phyloP scores from a whole-genome alignment of 129 eudicot species.

The Flaveria linearis region DNA sequence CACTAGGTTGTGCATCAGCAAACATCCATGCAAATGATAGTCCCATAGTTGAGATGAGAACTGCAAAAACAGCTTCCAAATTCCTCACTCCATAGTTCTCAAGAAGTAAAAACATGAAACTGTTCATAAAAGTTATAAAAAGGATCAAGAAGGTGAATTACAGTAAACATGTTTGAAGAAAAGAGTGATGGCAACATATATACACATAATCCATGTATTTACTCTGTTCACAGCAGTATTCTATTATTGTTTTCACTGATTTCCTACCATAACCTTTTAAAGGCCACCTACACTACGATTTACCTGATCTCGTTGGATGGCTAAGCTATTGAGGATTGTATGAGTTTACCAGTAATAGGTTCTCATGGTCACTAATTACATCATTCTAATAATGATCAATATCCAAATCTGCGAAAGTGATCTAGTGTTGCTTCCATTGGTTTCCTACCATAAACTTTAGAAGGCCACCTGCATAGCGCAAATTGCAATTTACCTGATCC shows the following conservation, averaged over 20 bases:
- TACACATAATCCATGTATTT: background rate
- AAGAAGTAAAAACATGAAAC: conserved; percentile 86
- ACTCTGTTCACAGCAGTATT: background rate
- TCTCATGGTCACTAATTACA: too few relatives aligned
- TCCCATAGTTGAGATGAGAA: conserved; percentile 88
- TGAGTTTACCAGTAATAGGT: too few relatives aligned
- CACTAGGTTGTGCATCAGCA: conserved; percentile 82
- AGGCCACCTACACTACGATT: too few relatives aligned
- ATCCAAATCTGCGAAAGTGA: too few relatives aligned
- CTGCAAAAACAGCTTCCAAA: conserved; percentile 95
- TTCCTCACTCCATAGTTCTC: conserved; percentile 98
- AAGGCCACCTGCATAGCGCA: too few relatives aligned
- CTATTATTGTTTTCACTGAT: too few relatives aligned
- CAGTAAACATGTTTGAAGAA: background rate
- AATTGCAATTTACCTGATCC: background rate
- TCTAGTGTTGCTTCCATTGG: too few relatives aligned
- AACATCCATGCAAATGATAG: conserved; percentile 95
- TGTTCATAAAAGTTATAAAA: conserved; percentile 37
- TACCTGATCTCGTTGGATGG: background rate
- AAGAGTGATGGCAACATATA: background rate
- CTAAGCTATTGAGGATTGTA: too few relatives aligned
- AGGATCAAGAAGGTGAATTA: background rate
- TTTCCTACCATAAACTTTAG: too few relatives aligned
- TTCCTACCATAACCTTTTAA: too few relatives aligned
- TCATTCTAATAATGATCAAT: too few relatives aligned